These are phyloP conservation scores for Aspergillus sp. DNA, from an alignment of 2,329 filamentous ascomycete genomes.

Conservation along the genomic window DNA sequence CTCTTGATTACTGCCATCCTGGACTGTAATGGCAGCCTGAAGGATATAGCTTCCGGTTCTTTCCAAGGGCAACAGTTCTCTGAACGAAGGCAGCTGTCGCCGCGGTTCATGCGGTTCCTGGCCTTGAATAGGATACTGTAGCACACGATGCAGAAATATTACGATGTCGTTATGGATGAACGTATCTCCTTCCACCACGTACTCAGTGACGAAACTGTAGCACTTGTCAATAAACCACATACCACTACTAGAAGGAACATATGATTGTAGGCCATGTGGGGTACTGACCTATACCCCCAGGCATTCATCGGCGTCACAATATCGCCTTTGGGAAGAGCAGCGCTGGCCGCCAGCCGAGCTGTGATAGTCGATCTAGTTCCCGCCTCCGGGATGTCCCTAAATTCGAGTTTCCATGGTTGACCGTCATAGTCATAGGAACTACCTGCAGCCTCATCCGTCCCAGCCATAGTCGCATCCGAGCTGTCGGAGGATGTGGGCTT, in stretches of 20 bases:
- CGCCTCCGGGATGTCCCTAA: conserved; percentile 51
- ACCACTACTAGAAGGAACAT: background rate
- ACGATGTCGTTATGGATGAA: conserved; percentile 60
- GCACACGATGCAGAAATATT: conserved; percentile 56
- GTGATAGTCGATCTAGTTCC: conserved; percentile 55
- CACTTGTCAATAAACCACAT: conserved; percentile 10
- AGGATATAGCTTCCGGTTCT: conserved; percentile 58
- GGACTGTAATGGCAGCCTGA: conserved; percentile 58
- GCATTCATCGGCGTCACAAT: conserved; percentile 52
- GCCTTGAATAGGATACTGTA: conserved; percentile 45
- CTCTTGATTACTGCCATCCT: conserved; percentile 55
- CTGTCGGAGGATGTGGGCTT: conserved; percentile 17
- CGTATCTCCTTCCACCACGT: conserved; percentile 56
- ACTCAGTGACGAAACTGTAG: conserved; percentile 57
- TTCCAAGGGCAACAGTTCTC: conserved; percentile 53
- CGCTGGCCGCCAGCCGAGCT: conserved; percentile 52
- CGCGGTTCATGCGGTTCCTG: conserved; percentile 34
- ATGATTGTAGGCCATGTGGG: conserved; percentile 1
- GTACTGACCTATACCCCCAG: conserved; percentile 54
- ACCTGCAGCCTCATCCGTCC: conserved; percentile 19
- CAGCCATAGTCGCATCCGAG: conserved; percentile 37
- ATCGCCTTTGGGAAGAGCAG: conserved; percentile 50
- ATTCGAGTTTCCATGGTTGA: conserved; percentile 48
- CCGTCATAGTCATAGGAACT: conserved; percentile 34
- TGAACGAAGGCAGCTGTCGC: conserved; percentile 43